These are phyloP conservation scores for Mortierella sp. DNA, from an alignment of 371 early-diverging fungal genomes.

Conservation along the genomic window DNA sequence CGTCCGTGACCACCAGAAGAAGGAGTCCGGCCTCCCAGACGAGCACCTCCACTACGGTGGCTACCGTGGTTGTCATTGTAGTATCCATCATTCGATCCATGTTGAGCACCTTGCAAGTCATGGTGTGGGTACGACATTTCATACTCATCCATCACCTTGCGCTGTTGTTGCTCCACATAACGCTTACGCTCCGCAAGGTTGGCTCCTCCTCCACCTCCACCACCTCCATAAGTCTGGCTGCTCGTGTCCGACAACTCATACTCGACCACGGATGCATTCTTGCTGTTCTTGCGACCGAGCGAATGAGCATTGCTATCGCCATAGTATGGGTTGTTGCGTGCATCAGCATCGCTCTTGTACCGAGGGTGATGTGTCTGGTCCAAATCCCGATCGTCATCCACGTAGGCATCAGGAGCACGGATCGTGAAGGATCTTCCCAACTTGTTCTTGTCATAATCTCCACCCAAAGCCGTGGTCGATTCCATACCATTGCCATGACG, in stretches of 20 bases:
- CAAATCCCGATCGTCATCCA: constrained; percentile 24
- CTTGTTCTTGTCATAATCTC: constrained; percentile 25
- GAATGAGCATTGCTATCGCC: constrained; percentile 12
- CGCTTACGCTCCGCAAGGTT: constrained; percentile 32
- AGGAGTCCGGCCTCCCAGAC: constrained; percentile 1
- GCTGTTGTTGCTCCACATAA: constrained; percentile 45
- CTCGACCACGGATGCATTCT: constrained; percentile 13
- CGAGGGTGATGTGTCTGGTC: constrained; percentile 25
- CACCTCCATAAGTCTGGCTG: constrained; percentile 13
- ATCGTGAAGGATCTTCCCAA: constrained; percentile 45
- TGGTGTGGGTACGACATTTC: constrained; percentile 13
- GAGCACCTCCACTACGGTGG: not conserved
- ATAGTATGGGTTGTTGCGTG: constrained; percentile 21
- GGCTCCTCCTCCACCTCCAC: not conserved
- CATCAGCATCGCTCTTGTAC: constrained; percentile 12
- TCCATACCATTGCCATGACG: not conserved
- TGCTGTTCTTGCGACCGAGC: constrained; percentile 1
- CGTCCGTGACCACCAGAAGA: constrained; percentile 2
- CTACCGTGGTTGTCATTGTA: constrained; percentile 1
- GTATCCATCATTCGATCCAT: not conserved
- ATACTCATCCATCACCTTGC: constrained; percentile 34
- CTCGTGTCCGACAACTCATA: constrained; percentile 31
- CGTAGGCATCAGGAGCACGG: constrained; percentile 30
- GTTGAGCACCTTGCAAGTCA: not conserved
- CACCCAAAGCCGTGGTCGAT: not conserved